Evolutionary conservation across 2,329 filamentous ascomycete species (phyloP).

Genomic region (Fusarium nurragi): DNA sequence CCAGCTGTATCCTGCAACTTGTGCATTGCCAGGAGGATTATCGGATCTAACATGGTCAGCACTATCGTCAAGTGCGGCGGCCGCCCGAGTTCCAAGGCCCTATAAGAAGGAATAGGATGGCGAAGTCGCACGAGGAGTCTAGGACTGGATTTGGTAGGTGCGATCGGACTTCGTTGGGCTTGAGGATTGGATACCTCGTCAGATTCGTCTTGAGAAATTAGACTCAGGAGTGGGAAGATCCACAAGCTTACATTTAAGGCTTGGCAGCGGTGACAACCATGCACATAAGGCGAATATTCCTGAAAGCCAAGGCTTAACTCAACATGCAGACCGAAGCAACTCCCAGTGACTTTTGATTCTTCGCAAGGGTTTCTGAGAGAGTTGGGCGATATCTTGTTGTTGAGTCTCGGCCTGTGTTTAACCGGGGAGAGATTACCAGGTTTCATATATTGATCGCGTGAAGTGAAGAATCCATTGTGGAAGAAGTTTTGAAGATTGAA

Average conservation of each 20-base stretch:
- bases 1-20: neutral
- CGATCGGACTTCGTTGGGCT: neutral
- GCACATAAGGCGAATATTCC: neutral
- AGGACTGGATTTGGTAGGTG: conserved; percentile 11
- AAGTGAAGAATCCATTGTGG: neutral
- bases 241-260: conserved; percentile 7
- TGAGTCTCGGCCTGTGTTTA: neutral
- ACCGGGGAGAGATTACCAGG: neutral
- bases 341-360: neutral
- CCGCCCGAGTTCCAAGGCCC: neutral
- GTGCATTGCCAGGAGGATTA: neutral
- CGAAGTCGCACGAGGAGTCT: neutral
- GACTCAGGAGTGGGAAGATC: conserved; percentile 18
- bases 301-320: conserved; percentile 1
- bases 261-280: neutral
- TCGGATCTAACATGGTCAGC: neutral
- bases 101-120: conserved; percentile 2
- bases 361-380: neutral
- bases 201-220: conserved; percentile 14
- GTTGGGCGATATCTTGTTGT: neutral
- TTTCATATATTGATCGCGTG: neutral
- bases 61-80: neutral
- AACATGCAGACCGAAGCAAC: neutral
- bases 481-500: neutral
- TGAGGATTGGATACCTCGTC: conserved; percentile 21